Evolutionary conservation across 2,329 filamentous ascomycete genomes (phyloP).

Genomic region (Botrytis cinerea): DNA sequence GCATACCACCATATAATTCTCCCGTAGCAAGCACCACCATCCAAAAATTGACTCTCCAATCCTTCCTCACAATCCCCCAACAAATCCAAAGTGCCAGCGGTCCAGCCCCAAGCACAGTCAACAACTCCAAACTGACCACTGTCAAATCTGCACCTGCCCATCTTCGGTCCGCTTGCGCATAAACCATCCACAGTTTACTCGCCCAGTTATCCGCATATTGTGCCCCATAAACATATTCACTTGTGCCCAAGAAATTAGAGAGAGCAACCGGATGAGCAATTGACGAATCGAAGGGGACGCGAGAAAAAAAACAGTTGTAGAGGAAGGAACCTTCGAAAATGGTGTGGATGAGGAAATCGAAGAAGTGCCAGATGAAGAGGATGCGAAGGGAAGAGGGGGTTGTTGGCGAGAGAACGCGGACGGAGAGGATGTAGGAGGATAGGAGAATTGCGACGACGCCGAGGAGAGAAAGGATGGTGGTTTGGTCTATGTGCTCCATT

Average conservation of each 20-base stretch:
- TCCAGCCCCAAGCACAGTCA: conserved; percentile 65
- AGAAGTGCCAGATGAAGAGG: conserved; percentile 93
- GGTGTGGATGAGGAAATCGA: conserved; percentile 90
- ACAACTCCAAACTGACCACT: conserved; percentile 64
- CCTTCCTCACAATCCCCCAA: conserved; percentile 58
- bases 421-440: conserved; percentile 53
- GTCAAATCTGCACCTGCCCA: conserved; percentile 65
- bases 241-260: conserved; percentile 52
- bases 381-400: conserved; percentile 60
- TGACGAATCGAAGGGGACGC: conserved; percentile 45
- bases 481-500: conserved; percentile 55
- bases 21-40: conserved; percentile 66
- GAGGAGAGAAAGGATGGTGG: conserved; percentile 59
- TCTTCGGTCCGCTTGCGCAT: conserved; percentile 62
- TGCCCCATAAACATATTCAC: conserved; percentile 55
- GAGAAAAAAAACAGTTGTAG: conserved; percentile 89
- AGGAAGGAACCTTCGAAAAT: conserved; percentile 88
- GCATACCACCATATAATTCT: conserved; percentile 64
- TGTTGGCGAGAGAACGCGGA: conserved; percentile 43
- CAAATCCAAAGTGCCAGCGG: conserved; percentile 61
- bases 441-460: conserved; percentile 56
- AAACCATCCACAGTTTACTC: conserved; percentile 68
- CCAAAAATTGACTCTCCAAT: conserved; percentile 58
- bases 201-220: conserved; percentile 55
- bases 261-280: conserved; percentile 43